Percentiles rank a stretch among this genome's conserved stretches.
Evolutionary conservation across 2,329 filamentous ascomycete genomes (phyloP).

Genomic region (Aspergillus fructus): DNA sequence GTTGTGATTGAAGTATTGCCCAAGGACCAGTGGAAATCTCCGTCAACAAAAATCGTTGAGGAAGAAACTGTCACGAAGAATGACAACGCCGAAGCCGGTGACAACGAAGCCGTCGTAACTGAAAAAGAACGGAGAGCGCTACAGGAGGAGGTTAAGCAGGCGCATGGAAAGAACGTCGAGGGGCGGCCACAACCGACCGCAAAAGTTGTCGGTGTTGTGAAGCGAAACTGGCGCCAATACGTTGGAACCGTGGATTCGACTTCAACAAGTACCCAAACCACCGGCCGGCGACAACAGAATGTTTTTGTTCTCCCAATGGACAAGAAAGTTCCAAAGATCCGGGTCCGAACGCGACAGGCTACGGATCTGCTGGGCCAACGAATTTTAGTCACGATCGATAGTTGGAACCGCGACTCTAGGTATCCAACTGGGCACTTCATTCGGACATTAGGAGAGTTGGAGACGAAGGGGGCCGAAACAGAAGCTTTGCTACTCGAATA

Average conservation of each 20-base stretch:
- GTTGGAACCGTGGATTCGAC: slow-evolving; percentile 92
- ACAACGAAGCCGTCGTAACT: slow-evolving; percentile 73
- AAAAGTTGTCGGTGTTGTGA: slow-evolving; percentile 85
- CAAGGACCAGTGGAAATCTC: slow-evolving; percentile 94
- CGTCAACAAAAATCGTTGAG: slow-evolving; percentile 92
- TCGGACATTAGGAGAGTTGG: slow-evolving; percentile 85
- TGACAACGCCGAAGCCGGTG: slow-evolving; percentile 85
- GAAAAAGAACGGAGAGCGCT: slow-evolving; percentile 82
- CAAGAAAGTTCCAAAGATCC: slow-evolving; percentile 94
- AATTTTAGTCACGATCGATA: slow-evolving; percentile 88
- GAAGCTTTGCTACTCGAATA: slow-evolving; percentile 92
- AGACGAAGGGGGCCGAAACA: slow-evolving; percentile 96
- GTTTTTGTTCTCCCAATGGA: slow-evolving; percentile 98
- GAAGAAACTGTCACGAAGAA: slow-evolving; percentile 90
- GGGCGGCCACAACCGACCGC: slow-evolving; percentile 85
- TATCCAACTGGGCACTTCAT: slow-evolving; percentile 94
- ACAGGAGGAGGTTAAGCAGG: slow-evolving; percentile 86
- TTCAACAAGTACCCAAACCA: slow-evolving; percentile 71
- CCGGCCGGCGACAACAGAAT: slow-evolving; percentile 80
- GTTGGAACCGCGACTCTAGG: slow-evolving; percentile 89
- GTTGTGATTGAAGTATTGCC: slow-evolving; percentile 92
- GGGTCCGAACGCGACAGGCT: slow-evolving; percentile 86
- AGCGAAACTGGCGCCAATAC: slow-evolving; percentile 97
- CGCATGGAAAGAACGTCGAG: slow-evolving; percentile 74
- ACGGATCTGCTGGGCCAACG: slow-evolving; percentile 86